A percentile compares a stretch with the other conserved stretches of the same genome.
Conservation (phyloP, 495 filamentous ascomycete genomes). For the Aspergillus carlsbadensis region DNA sequence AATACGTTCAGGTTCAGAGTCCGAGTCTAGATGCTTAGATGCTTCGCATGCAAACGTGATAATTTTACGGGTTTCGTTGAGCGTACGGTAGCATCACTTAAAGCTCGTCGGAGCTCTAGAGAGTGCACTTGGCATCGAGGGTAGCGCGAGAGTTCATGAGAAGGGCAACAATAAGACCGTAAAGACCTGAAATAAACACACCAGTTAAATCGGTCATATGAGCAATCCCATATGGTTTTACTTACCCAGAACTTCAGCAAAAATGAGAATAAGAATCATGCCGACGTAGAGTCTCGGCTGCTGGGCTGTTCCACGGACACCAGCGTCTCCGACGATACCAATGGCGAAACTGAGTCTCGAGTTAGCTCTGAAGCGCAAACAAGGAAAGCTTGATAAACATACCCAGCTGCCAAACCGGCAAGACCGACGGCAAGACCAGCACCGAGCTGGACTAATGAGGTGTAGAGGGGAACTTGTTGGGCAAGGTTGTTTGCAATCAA, state of each 20-base stretch:
- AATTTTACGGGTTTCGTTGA: neutral
- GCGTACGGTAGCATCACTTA: conserved; percentile 3
- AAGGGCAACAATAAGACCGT: conserved; percentile 96
- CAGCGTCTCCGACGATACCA: conserved; percentile 98
- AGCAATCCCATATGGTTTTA: conserved; percentile 5
- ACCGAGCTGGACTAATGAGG: conserved; percentile 95
- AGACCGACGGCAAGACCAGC: conserved; percentile 96
- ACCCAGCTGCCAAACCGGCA: conserved; percentile 94
- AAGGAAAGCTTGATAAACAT: conserved; percentile 36
- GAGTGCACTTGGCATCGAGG: conserved; percentile 27
- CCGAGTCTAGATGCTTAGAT: conserved; percentile 5
- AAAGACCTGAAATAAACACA: conserved; percentile 64
- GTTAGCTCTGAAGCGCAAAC: conserved; percentile 20
- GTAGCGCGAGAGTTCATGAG: conserved; percentile 88
- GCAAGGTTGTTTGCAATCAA: conserved; percentile 88
- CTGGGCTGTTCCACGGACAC: conserved; percentile 97
- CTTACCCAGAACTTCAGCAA: conserved; percentile 97
- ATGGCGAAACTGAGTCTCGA: conserved; percentile 74
- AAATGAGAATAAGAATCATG: conserved; percentile 99
- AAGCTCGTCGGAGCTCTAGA: conserved; percentile 17
- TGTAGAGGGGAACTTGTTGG: conserved; percentile 84
- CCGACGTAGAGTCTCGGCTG: conserved; percentile 97
- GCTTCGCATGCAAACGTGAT: conserved; percentile 9
- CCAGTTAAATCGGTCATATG: neutral
- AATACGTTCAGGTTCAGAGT: conserved; percentile 8